Conservation (phyloP, 2,329 filamentous ascomycete genomes). For the Endoconidiophora polonica region DNA sequence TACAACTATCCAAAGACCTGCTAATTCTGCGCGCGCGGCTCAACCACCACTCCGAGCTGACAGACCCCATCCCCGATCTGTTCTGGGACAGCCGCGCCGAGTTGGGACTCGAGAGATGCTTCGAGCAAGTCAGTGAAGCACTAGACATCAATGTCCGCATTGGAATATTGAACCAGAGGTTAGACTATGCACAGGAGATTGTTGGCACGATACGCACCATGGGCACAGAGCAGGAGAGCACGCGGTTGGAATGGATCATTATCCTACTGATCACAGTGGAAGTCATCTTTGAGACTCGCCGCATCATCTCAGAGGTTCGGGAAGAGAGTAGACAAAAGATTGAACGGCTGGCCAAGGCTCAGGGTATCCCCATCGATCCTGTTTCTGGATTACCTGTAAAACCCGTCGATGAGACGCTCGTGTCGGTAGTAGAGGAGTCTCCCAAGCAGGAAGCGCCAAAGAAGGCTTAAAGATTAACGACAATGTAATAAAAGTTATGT, state of each 20-base stretch:
- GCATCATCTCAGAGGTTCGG: slow-evolving; percentile 48
- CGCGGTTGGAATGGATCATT: slow-evolving; percentile 86
- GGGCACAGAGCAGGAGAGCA: slow-evolving; percentile 76
- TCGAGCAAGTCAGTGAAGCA: slow-evolving; percentile 78
- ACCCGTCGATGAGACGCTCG: neutral
- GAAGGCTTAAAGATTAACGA: neutral
- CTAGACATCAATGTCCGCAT: slow-evolving; percentile 86
- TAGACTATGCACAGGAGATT: slow-evolving; percentile 95
- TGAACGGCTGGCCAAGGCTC: slow-evolving; percentile 8
- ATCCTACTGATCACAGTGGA: slow-evolving; percentile 87
- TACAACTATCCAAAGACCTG: slow-evolving; percentile 86
- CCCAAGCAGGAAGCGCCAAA: neutral
- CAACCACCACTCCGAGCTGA: slow-evolving; percentile 93
- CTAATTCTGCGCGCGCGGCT: slow-evolving; percentile 78
- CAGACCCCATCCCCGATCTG: slow-evolving; percentile 83
- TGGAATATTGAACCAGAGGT: slow-evolving; percentile 83
- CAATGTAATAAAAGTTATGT: neutral
- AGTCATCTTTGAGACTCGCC: slow-evolving; percentile 69
- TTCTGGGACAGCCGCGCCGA: slow-evolving; percentile 92
- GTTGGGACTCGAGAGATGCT: slow-evolving; percentile 81
- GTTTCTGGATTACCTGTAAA: slow-evolving; percentile 6
- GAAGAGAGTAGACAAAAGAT: slow-evolving; percentile 21
- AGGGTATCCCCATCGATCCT: slow-evolving; percentile 10
- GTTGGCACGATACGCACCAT: slow-evolving; percentile 76
- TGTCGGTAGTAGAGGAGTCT: neutral